phyloP scores from a whole-genome alignment of 192 early-diverging fungal genomes.

The Thamnidium elegans region DNA sequence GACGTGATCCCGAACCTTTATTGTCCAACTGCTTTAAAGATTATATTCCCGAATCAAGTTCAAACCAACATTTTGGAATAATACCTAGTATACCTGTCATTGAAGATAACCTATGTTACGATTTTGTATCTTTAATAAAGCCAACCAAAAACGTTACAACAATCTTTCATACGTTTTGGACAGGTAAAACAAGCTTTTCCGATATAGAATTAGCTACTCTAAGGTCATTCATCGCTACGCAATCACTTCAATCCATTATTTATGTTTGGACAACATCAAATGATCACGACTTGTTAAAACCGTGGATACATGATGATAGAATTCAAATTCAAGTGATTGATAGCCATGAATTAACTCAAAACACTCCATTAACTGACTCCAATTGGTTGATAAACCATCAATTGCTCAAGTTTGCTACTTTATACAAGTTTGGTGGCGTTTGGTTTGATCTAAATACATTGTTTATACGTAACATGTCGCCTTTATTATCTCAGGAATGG shows the following conservation, averaged over 20 bases:
- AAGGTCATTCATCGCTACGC: slow-evolving; percentile 31
- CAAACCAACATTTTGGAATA: not conserved
- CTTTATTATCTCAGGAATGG: slow-evolving; percentile 33
- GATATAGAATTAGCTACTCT: slow-evolving; percentile 19
- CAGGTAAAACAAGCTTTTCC: slow-evolving; percentile 9
- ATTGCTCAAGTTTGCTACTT: slow-evolving; percentile 14
- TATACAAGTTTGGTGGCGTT: slow-evolving; percentile 33
- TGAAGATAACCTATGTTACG: slow-evolving; percentile 1
- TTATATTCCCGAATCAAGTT: not conserved
- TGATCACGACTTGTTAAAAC: slow-evolving; percentile 2
- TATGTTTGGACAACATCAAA: slow-evolving; percentile 21
- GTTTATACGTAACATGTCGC: slow-evolving; percentile 29
- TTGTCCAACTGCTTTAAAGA: not conserved
- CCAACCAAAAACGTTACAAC: not conserved
- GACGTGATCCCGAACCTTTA: not conserved
- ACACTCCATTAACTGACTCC: slow-evolving; percentile 3
- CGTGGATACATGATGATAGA: not conserved
- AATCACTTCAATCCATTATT: slow-evolving; percentile 7
- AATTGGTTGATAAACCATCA: not conserved
- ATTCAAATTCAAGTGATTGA: not conserved
- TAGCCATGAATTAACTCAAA: not conserved
- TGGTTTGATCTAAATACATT: slow-evolving; percentile 32
- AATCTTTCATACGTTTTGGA: slow-evolving; percentile 10
- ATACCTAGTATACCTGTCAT: slow-evolving; percentile 7
- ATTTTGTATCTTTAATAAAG: slow-evolving; percentile 6